Base-by-base conservation (phyloP, 1,139 yeast genomes). In the Debaryomyces nepalensis region DNA sequence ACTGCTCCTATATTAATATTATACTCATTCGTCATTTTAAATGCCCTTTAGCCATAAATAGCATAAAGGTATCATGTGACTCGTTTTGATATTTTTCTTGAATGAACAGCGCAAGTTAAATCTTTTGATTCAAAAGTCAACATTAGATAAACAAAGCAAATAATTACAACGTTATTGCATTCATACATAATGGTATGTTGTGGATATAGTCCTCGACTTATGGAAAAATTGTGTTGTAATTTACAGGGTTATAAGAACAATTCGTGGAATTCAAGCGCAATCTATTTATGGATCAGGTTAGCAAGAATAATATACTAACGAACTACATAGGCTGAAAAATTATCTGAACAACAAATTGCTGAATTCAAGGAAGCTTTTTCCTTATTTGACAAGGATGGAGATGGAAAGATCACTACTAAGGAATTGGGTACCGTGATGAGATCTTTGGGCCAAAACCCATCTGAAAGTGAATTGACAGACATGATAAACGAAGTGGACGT, bases 401-500 rank as follows among this genome's bases (percentile, higher is more conserved):
- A 91, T 70, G 99, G 98, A 49, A 73, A 89, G 64, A 93, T 93
- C 73, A 90, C 97, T 50, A 88, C 97, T 58, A 83, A 87, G 62
- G 99, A 93, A 69, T 78, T 93, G 57, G 98, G 99, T 53, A 90
- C 97, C 7, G 99, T 93, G 43, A 93, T 93, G 99, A 84, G 99
- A 70, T 88, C 97, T 12, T 77, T 93, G 61, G 99, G 98, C 37
- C 95, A 90, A 69, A 91, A 91, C 61, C 99, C 99, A 22, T 85
- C 96, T 32, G 98, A 93, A 68, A 84, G 91, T 54, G 99, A 93
- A 68, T 84, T 93, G 57, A 86, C 93, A 40, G 99, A 93, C 63
- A 84, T 93, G 87, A 87, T 93, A 73, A 91, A 91, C 64, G 99
- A 93, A 67, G 96, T 93, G 40, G 99, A 93, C 65, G 86, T 87